Conservation (phyloP, 805 yeast genomes). For the Lachancea quebecensis region DNA sequence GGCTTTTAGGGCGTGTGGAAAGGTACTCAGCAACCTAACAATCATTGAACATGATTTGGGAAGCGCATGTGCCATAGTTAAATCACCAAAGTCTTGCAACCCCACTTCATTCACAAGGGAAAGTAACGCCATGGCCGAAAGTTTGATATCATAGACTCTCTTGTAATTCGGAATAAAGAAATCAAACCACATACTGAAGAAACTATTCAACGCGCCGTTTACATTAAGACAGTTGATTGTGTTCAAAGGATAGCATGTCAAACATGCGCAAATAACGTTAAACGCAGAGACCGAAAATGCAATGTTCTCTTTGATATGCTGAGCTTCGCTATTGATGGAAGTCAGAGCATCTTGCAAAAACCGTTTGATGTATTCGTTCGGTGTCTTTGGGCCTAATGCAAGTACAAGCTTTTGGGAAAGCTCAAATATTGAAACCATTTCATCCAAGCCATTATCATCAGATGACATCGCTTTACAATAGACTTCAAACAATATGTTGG, state of each 20-base stretch:
- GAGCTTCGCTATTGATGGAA: constrained; percentile 22
- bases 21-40: constrained; percentile 44
- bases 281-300: constrained; percentile 30
- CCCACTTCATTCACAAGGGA: constrained; percentile 35
- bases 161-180: constrained; percentile 41
- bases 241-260: constrained; percentile 52
- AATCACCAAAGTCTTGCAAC: constrained; percentile 24
- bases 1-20: constrained; percentile 66
- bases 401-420: constrained; percentile 59
- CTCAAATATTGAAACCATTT: constrained; percentile 52
- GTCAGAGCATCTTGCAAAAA: constrained; percentile 41
- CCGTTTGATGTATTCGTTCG: constrained; percentile 40
- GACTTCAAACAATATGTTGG: constrained; percentile 45
- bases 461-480: constrained; percentile 35
- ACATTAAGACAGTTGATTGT: constrained; percentile 48
- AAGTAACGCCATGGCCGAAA: constrained; percentile 63
- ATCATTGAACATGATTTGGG: constrained; percentile 47
- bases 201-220: constrained; percentile 37
- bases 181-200: constrained; percentile 42
- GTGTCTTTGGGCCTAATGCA: constrained; percentile 40
- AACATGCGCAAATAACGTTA: constrained; percentile 56
- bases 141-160: constrained; percentile 75
- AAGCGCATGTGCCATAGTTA: constrained; percentile 34
- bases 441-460: constrained; percentile 50
- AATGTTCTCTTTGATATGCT: constrained; percentile 21